Percentiles rank a stretch among this genome's conserved stretches.
Conservation (phyloP, 75 land plant species). For the Cryptomeria japonica region DNA sequence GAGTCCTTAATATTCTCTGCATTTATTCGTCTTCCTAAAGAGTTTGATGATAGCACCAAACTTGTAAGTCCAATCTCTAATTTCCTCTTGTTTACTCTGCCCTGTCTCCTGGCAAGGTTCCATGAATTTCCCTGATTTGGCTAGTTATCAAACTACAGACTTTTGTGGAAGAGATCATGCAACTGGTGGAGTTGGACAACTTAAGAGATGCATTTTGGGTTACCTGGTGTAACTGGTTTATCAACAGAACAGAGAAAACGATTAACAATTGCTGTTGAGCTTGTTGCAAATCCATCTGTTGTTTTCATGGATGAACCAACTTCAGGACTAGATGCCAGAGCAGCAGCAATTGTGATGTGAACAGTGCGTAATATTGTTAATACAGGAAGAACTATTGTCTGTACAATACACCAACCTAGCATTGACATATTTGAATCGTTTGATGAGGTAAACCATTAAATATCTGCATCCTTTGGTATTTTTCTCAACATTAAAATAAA, state of each 20-base stretch:
- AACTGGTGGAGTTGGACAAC: conserved; percentile 63
- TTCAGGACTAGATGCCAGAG: conserved; percentile 73
- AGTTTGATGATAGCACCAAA: conserved; percentile 37
- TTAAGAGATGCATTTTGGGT: conserved; percentile 61
- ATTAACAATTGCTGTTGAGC: conserved; percentile 75
- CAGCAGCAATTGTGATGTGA: conserved; percentile 70
- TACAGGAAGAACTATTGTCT: conserved; percentile 72
- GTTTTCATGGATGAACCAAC: conserved; percentile 87
- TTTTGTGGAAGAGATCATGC: conserved; percentile 81
- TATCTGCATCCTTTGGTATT: background rate
- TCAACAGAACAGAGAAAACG: conserved; percentile 81
- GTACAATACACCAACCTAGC: conserved; percentile 71
- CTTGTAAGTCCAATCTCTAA: conserved; percentile 23
- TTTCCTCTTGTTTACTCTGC: background rate
- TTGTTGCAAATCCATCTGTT: conserved; percentile 73
- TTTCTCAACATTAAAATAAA: background rate
- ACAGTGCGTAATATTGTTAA: conserved; percentile 72
- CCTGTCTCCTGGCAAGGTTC: background rate
- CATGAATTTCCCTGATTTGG: background rate
- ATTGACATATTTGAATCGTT: conserved; percentile 80
- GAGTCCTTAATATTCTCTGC: conserved; percentile 66
- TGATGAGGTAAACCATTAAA: conserved; percentile 54
- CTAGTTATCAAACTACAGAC: conserved; percentile 28
- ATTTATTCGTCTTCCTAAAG: conserved; percentile 47
- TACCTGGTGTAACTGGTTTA: conserved; percentile 65